phyloP scores from a whole-genome alignment of 352 stramenopile species.

The Globisporangium megalacanthum region DNA sequence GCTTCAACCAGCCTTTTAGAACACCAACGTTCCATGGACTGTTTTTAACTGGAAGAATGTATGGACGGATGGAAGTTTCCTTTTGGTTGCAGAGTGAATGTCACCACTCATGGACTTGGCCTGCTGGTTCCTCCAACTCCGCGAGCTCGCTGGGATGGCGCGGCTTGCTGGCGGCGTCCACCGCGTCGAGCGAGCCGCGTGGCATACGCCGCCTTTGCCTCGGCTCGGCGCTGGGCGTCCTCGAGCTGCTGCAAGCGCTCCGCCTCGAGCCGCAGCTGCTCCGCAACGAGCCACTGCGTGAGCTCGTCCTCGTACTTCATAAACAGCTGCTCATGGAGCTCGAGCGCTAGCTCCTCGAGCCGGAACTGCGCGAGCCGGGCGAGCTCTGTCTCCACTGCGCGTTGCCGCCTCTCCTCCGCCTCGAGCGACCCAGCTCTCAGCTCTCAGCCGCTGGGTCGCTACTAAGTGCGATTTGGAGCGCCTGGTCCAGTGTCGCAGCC shows the following conservation, averaged over 20 bases:
- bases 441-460: neutral
- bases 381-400: conserved; percentile 40
- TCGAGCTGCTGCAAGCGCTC: conserved; percentile 35
- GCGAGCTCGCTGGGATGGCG: neutral
- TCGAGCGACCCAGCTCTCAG: no score
- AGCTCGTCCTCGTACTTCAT: conserved; percentile 76
- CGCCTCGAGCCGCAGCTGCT: conserved; percentile 39
- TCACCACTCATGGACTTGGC: no score
- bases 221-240: conserved; percentile 26
- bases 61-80: no score
- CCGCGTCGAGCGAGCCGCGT: conserved; percentile 50
- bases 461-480: conserved; percentile 54
- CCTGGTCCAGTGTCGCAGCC: conserved; percentile 56
- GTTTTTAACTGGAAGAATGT: no score
- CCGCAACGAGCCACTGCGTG: conserved; percentile 46
- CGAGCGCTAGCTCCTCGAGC: conserved; percentile 30
- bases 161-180: conserved; percentile 33
- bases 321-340: conserved; percentile 44
- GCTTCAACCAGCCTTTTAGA: conserved; percentile 93
- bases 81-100: no score
- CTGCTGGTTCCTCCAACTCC: no score
- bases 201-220: conserved; percentile 48
- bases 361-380: conserved; percentile 28
- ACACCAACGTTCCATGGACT: conserved; percentile 14
- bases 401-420: conserved; percentile 53